Evolutionary conservation across 1,139 yeast genomes (phyloP).

Genomic region (Candida freyschussii): DNA sequence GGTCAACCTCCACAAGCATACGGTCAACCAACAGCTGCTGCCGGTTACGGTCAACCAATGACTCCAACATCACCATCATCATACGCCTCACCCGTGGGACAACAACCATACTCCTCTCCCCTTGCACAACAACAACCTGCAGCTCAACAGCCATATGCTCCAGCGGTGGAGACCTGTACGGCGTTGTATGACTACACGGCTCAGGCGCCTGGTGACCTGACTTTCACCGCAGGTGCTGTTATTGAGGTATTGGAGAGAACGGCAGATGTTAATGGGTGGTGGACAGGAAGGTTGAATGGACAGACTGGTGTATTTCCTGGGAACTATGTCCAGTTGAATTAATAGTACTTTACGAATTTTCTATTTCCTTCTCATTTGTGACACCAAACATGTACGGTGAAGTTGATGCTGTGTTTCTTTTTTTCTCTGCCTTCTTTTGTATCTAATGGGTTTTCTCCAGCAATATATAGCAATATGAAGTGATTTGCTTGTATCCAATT

Average conservation of each 20-base stretch:
- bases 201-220: slow-evolving; percentile 85
- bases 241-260: slow-evolving; percentile 82
- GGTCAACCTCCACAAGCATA: slow-evolving; percentile 19
- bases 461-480: too few species aligned
- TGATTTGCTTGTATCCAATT: too few species aligned
- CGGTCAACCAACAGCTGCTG: slow-evolving; percentile 14
- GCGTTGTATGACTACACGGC: slow-evolving; percentile 76
- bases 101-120: too few species aligned
- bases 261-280: slow-evolving; percentile 89
- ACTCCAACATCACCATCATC: slow-evolving; percentile 21
- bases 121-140: slow-evolving; percentile 21
- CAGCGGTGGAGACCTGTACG: slow-evolving; percentile 56
- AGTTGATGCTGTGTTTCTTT: too few species aligned
- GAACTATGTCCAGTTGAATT: slow-evolving; percentile 75
- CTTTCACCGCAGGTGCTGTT: slow-evolving; percentile 81
- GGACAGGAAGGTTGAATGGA: slow-evolving; percentile 92
- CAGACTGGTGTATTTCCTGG: slow-evolving; percentile 93
- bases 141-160: slow-evolving; percentile 35
- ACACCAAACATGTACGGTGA: too few species aligned
- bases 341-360: too few species aligned
- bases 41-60: slow-evolving; percentile 29
- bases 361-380: too few species aligned
- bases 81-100: slow-evolving; percentile 27
- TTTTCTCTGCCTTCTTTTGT: too few species aligned
- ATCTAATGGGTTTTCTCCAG: too few species aligned